These are phyloP conservation scores for Moelleriella libera DNA, from an alignment of 2,329 filamentous ascomycete genomes.

Conservation along the genomic window DNA sequence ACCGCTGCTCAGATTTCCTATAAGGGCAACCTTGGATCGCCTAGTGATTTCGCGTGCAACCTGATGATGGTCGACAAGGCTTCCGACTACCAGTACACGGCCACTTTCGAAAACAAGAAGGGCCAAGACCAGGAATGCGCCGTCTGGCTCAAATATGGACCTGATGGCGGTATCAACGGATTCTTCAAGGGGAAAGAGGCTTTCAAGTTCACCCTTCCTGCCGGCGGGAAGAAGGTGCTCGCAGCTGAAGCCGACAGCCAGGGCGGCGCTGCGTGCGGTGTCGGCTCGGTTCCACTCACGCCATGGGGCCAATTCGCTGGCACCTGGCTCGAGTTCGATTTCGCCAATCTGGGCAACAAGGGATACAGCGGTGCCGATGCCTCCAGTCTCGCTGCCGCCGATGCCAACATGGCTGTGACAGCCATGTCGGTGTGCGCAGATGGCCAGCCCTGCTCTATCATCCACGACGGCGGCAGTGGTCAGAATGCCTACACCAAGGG, in stretches of 20 bases:
- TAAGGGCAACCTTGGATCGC: constrained; percentile 30
- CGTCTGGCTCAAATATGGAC: constrained; percentile 40
- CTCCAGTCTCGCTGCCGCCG: constrained; percentile 30
- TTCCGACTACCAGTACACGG: constrained; percentile 28
- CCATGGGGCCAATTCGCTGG: constrained; percentile 24
- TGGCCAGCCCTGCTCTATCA: constrained; percentile 24
- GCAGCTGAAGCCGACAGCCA: constrained; percentile 32
- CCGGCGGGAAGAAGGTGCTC: constrained; percentile 22
- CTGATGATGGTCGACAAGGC: constrained; percentile 27
- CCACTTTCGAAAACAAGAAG: constrained; percentile 24
- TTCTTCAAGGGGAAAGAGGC: constrained; percentile 29
- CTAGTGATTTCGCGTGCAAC: constrained; percentile 35
- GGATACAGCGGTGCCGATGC: constrained; percentile 36
- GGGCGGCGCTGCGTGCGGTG: constrained; percentile 31
- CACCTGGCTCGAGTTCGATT: constrained; percentile 38
- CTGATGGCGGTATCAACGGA: constrained; percentile 27
- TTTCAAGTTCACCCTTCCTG: constrained; percentile 25
- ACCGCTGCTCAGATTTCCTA: constrained; percentile 30
- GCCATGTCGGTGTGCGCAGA: constrained; percentile 22
- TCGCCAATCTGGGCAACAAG: constrained; percentile 28
- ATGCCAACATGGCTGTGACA: constrained; percentile 14
- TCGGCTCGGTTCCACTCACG: constrained; percentile 18
- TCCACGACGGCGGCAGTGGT: constrained; percentile 20
- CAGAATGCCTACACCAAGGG: constrained; percentile 22
- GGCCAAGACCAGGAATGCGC: constrained; percentile 21